Base-by-base conservation (phyloP, 345 rosid species). In the Salix viminalis region DNA sequence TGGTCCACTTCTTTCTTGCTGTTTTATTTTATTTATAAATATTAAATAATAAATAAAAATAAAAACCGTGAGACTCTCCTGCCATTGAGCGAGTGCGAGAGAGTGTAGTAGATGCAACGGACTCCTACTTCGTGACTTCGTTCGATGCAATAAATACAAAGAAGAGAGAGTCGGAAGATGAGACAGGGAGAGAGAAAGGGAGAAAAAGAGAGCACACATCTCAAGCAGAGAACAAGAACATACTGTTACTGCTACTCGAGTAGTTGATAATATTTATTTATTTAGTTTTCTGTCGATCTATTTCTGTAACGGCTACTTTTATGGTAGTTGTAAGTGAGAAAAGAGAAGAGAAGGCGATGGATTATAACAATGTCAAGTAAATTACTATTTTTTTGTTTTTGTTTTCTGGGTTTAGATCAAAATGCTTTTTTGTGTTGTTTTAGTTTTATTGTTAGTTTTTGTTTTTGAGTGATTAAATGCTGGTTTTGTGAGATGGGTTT, bases 301-400 rank as follows among this genome's bases (percentile, higher is more conserved):
- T 72, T 75, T 76, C 79, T 68, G 13, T 83, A 79, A 83, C 82
- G 85, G 87, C 87, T 84, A 80, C 30, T 21, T 21, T 23, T 30
- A 42, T 62, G 42, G 62, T 42, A 36, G 37, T 30, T 19, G 39
- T 56, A 64, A 21, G 30, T 44, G 68, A 46, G 67, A 19, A 30
- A 56, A 34, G 67, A 19, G 42, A 56, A 26, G 67, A n/a, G 28
- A 68, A 77, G 72, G 78, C 60, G 78, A 85, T 87, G 90, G 87
- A 83, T 76, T 83, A 83, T 81, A 80, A 71, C 66, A 77, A 76
- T 21, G 81, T 76, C 81, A 73, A 76, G 90, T 87, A 85, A 64
- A 70, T 54, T 10, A 52, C 34, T 66, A 10, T 61, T 18, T 44
- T n/a, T 37, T 12, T 73, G 1, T 0, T 41, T 58, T 71, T 77